Conservation (phyloP, 495 filamentous ascomycete genomes). For the Penicillium salamii region DNA sequence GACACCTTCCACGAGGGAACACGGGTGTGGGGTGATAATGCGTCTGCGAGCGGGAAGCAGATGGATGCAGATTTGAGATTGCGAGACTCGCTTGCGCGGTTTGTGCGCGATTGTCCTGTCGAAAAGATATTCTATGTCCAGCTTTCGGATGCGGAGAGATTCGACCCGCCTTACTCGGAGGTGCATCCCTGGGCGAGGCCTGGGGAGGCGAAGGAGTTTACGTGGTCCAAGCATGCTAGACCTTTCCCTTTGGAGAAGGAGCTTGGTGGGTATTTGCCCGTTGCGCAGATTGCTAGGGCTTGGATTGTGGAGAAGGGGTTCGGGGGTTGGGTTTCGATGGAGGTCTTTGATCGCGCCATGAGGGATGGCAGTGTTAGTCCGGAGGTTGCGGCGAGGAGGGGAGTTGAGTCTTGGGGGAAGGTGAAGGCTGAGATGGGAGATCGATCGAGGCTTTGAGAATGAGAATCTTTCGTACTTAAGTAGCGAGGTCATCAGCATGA, state of each 20-base stretch:
- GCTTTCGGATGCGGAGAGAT: conserved; percentile 66
- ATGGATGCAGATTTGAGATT: conserved; percentile 53
- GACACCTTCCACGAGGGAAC: conserved; percentile 73
- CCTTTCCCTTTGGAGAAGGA: conserved; percentile 26
- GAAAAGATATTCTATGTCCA: conserved; percentile 73
- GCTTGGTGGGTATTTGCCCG: conserved; percentile 4
- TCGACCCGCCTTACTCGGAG: conserved; percentile 54
- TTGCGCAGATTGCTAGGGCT: conserved; percentile 30
- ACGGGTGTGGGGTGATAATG: conserved; percentile 62
- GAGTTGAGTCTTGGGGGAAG: conserved; percentile 26
- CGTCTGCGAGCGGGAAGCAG: conserved; percentile 46
- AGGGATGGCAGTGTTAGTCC: conserved; percentile 35
- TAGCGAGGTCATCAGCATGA: too few relatives aligned
- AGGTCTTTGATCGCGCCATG: conserved; percentile 69
- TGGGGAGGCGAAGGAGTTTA: conserved; percentile 65
- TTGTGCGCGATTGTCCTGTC: conserved; percentile 52
- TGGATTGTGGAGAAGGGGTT: conserved; percentile 62
- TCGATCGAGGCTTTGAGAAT: background rate
- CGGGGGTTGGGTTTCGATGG: conserved; percentile 69
- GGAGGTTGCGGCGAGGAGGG: conserved; percentile 20
- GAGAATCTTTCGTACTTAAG: too few relatives aligned
- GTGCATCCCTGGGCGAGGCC: conserved; percentile 61
- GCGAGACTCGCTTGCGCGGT: conserved; percentile 49
- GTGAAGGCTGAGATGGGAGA: conserved; percentile 9
- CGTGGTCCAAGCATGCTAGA: conserved; percentile 71